phyloP scores from a whole-genome alignment of 2,329 filamentous ascomycete species.

The Pseudocercospora ulei region DNA sequence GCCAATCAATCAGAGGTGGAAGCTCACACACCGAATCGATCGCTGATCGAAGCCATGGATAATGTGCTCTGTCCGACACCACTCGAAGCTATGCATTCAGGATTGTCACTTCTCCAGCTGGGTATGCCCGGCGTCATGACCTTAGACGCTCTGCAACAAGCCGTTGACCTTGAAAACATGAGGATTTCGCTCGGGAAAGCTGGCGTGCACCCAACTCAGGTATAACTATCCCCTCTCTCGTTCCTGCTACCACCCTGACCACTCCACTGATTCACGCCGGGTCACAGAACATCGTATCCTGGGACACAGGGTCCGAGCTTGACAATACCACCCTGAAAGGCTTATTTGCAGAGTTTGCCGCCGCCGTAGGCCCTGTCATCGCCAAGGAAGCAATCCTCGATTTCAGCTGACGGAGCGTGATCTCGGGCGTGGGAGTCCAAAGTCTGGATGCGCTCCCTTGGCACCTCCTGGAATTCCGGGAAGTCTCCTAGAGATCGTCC shows the following conservation, averaged over 20 bases:
- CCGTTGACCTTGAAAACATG: constrained; percentile 52
- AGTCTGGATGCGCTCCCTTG: constrained; percentile 3
- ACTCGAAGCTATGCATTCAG: constrained; percentile 32
- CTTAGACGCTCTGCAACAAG: constrained; percentile 43
- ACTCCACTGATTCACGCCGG: too few species aligned
- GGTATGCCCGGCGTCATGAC: constrained; percentile 59
- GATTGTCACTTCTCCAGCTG: constrained; percentile 48
- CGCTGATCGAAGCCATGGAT: constrained; percentile 19
- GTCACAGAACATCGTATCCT: constrained; percentile 47
- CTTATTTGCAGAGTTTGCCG: constrained; percentile 57
- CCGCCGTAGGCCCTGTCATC: constrained; percentile 54
- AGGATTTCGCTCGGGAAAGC: constrained; percentile 43
- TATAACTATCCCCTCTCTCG: too few species aligned
- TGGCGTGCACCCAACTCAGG: constrained; percentile 31
- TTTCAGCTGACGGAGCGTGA: constrained; percentile 34
- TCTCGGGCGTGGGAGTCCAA: constrained; percentile 2
- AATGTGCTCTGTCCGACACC: constrained; percentile 16
- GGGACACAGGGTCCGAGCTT: constrained; percentile 47
- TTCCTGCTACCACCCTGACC: constrained; percentile 6
- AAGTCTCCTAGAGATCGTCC: too few species aligned
- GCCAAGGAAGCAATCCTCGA: constrained; percentile 51
- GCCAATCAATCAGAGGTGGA: neutral
- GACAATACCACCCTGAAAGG: constrained; percentile 48
- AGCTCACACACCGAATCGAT: neutral
- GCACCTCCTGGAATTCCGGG: too few species aligned